These are phyloP conservation scores for Candida germanica DNA, from an alignment of 805 yeast genomes.

Conservation along the genomic window DNA sequence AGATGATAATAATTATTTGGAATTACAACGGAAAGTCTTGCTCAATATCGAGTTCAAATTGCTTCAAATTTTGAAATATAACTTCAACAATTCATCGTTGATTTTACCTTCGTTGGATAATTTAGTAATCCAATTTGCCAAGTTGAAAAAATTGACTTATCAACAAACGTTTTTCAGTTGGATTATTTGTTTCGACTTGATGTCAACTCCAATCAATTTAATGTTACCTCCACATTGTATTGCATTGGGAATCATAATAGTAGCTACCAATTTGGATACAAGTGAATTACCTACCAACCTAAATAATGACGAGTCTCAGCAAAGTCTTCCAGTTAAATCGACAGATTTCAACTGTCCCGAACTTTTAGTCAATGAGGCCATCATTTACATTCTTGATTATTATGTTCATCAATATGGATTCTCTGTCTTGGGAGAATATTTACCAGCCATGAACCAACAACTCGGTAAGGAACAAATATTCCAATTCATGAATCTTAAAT, in stretches of 20 bases:
- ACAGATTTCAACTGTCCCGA: slow-evolving; percentile 42
- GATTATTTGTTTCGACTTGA: slow-evolving; percentile 72
- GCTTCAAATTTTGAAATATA: slow-evolving; percentile 75
- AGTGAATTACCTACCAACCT: slow-evolving; percentile 18
- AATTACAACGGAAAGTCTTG: slow-evolving; percentile 54
- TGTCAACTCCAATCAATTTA: slow-evolving; percentile 64
- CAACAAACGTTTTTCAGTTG: slow-evolving; percentile 58
- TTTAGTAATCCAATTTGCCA: slow-evolving; percentile 59
- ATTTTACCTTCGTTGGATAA: slow-evolving; percentile 50
- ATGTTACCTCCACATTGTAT: slow-evolving; percentile 73
- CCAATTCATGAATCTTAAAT: slow-evolving; percentile 43
- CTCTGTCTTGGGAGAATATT: slow-evolving; percentile 46
- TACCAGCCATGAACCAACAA: slow-evolving; percentile 32
- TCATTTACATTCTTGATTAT: slow-evolving; percentile 56
- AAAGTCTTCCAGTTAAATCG: slow-evolving; percentile 22
- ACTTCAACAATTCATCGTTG: slow-evolving; percentile 61
- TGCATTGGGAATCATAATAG: slow-evolving; percentile 63
- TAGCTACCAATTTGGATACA: slow-evolving; percentile 52
- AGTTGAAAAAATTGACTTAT: slow-evolving; percentile 44
- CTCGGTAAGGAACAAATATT: slow-evolving; percentile 47
- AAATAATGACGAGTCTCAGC: slow-evolving; percentile 9
- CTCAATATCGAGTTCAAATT: slow-evolving; percentile 66
- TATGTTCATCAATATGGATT: slow-evolving; percentile 56
- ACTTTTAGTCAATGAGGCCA: slow-evolving; percentile 46
- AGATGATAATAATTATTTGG: slow-evolving; percentile 34